These are phyloP conservation scores for Thermothelomyces thermophilus DNA, from an alignment of 2,329 filamentous ascomycete species.

Conservation along the genomic window DNA sequence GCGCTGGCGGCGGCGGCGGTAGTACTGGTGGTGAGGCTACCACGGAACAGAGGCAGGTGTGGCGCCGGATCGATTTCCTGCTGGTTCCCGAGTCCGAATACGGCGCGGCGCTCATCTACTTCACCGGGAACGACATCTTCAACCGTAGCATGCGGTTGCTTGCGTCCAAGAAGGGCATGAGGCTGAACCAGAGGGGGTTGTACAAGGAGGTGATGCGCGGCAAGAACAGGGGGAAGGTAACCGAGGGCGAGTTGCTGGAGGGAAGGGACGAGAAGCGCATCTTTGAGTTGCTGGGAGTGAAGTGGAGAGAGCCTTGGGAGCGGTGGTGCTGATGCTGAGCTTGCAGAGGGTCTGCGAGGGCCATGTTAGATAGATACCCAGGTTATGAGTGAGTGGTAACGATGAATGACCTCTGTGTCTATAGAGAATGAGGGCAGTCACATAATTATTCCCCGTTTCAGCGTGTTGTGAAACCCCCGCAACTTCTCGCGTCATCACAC, in stretches of 20 bases:
- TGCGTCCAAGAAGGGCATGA: slow-evolving; percentile 73
- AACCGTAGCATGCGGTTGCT: slow-evolving; percentile 74
- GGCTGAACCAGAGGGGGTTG: slow-evolving; percentile 76
- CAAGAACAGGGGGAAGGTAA: slow-evolving; percentile 50
- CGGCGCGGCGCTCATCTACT: slow-evolving; percentile 86
- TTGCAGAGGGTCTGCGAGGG: not conserved
- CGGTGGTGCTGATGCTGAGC: slow-evolving; percentile 62
- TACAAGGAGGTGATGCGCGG: slow-evolving; percentile 64
- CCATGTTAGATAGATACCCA: not conserved
- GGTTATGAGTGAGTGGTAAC: not conserved
- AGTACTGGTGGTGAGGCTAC: slow-evolving; percentile 21
- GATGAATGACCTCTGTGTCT: no score
- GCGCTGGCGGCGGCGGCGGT: not conserved
- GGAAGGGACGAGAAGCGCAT: slow-evolving; percentile 70
- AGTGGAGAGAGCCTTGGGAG: slow-evolving; percentile 72
- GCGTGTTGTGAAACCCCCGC: no score
- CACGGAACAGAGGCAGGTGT: slow-evolving; percentile 37
- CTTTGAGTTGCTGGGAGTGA: slow-evolving; percentile 75
- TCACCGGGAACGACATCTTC: slow-evolving; percentile 92
- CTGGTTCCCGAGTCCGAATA: slow-evolving; percentile 73
- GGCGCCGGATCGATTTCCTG: slow-evolving; percentile 80
- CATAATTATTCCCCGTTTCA: no score
- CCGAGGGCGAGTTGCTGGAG: slow-evolving; percentile 65
- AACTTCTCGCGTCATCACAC: no score
- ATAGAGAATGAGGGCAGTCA: no score